Conservation (phyloP, 495 filamentous ascomycete genomes). For the Penicillium pulvis region DNA sequence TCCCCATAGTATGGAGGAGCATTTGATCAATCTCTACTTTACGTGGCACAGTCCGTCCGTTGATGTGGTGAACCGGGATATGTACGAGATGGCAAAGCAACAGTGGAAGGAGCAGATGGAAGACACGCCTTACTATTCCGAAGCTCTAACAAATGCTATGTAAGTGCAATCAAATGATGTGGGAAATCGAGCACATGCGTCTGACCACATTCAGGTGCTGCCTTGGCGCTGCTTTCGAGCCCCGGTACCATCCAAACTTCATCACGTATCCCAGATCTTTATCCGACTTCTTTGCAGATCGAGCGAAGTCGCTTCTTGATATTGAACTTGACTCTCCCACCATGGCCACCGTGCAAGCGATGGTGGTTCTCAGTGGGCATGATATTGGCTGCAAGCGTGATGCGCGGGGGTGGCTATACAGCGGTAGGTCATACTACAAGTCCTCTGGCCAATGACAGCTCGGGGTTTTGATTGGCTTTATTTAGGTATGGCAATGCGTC, state of each 20-base stretch:
- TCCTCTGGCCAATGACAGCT: background rate
- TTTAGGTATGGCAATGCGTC: conserved; percentile 45
- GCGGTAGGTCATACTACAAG: conserved; percentile 23
- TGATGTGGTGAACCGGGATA: conserved; percentile 33
- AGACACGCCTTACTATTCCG: conserved; percentile 35
- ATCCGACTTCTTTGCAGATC: conserved; percentile 35
- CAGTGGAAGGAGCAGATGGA: conserved; percentile 17
- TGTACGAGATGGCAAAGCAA: conserved; percentile 25
- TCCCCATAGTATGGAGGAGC: conserved; percentile 25
- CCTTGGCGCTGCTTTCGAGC: conserved; percentile 33
- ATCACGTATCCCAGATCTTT: conserved; percentile 32
- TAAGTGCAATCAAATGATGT: conserved; percentile 13
- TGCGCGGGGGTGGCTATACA: conserved; percentile 43
- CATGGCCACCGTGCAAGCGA: conserved; percentile 36
- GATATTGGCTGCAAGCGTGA: conserved; percentile 31
- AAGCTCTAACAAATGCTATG: conserved; percentile 38
- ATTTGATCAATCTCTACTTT: conserved; percentile 38
- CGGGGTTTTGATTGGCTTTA: background rate
- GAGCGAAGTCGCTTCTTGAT: conserved; percentile 37
- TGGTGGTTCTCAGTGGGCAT: conserved; percentile 36
- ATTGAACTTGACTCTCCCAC: conserved; percentile 38
- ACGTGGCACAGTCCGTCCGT: conserved; percentile 38
- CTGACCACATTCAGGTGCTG: conserved; percentile 27
- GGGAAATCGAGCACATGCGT: background rate
- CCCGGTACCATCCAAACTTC: conserved; percentile 28